A percentile compares a stretch with the other conserved stretches of the same genome.
Conservation (phyloP, 2,329 filamentous ascomycete genomes). For the Ascochyta fabae region DNA sequence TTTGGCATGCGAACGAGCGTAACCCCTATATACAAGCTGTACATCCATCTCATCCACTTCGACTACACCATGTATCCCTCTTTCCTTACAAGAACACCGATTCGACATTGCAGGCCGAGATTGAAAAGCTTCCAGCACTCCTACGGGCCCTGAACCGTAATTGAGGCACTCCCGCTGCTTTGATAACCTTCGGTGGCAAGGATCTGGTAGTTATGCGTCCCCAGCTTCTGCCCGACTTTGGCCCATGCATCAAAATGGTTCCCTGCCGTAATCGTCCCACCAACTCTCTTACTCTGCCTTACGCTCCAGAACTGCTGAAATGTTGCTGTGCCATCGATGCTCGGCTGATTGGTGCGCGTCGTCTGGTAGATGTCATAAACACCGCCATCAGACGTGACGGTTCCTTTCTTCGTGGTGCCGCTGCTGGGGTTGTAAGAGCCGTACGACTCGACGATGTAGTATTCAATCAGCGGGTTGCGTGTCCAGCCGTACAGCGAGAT, state of each 20-base stretch:
- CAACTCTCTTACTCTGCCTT: conserved; percentile 56
- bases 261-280: conserved; percentile 58
- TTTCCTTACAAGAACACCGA: not conserved
- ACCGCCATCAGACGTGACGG: conserved; percentile 59
- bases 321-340: conserved; percentile 61
- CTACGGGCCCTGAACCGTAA: conserved; percentile 49
- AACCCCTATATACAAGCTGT: not conserved
- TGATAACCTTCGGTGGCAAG: conserved; percentile 62
- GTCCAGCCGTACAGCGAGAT: conserved; percentile 67
- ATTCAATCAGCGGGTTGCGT: conserved; percentile 61
- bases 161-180: conserved; percentile 57
- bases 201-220: conserved; percentile 61
- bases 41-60: not conserved
- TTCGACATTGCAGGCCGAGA: not conserved
- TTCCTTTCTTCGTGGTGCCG: conserved; percentile 57
- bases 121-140: not conserved
- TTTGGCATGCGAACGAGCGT: not conserved
- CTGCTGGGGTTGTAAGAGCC: conserved; percentile 58
- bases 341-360: conserved; percentile 59
- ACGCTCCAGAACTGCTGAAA: conserved; percentile 64
- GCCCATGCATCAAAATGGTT: conserved; percentile 63
- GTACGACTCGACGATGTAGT: conserved; percentile 64
- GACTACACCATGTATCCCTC: too few relatives aligned
- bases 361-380: conserved; percentile 61
- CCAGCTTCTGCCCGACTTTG: conserved; percentile 56